These are phyloP conservation scores for Calonectria pauciramosa DNA, from an alignment of 2,329 filamentous ascomycete genomes.

Conservation along the genomic window DNA sequence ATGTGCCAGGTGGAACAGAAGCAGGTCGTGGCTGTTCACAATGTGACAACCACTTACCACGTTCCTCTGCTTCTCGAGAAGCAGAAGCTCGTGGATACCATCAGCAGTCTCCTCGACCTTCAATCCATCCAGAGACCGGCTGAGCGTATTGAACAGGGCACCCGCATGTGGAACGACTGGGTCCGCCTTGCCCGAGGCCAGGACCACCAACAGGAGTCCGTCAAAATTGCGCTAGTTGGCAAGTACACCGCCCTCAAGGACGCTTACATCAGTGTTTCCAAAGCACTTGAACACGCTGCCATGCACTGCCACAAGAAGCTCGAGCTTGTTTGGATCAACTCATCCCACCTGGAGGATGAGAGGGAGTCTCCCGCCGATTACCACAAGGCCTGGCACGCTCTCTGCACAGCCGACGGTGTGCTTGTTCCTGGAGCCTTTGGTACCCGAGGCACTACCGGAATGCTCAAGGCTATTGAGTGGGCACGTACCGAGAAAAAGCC, in stretches of 20 bases:
- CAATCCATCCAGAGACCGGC: neutral
- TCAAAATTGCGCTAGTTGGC: constrained; percentile 89
- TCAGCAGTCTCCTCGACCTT: neutral
- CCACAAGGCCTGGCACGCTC: constrained; percentile 87
- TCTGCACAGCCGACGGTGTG: constrained; percentile 78
- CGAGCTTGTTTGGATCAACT: constrained; percentile 86
- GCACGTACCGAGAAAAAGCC: constrained; percentile 85
- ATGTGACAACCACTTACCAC: constrained; percentile 93
- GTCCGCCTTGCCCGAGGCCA: constrained; percentile 72
- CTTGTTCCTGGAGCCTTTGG: constrained; percentile 78
- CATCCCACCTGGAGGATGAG: constrained; percentile 82
- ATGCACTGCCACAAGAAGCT: constrained; percentile 89
- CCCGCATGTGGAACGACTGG: constrained; percentile 61
- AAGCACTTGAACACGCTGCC: constrained; percentile 90
- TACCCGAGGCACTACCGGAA: constrained; percentile 85
- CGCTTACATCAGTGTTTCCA: constrained; percentile 85
- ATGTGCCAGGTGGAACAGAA: constrained; percentile 89
- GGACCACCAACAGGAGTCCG: constrained; percentile 65
- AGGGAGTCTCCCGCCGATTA: constrained; percentile 78
- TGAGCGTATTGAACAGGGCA: neutral
- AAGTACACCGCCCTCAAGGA: constrained; percentile 92
- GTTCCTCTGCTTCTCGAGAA: constrained; percentile 90
- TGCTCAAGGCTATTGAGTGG: constrained; percentile 88
- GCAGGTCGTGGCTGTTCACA: constrained; percentile 88
- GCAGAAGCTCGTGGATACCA: constrained; percentile 75